Evolutionary conservation across 805 yeast genomes (phyloP), one percentile per base, ranked within the genome.

Genomic region (Saturnispora silvae): DNA sequence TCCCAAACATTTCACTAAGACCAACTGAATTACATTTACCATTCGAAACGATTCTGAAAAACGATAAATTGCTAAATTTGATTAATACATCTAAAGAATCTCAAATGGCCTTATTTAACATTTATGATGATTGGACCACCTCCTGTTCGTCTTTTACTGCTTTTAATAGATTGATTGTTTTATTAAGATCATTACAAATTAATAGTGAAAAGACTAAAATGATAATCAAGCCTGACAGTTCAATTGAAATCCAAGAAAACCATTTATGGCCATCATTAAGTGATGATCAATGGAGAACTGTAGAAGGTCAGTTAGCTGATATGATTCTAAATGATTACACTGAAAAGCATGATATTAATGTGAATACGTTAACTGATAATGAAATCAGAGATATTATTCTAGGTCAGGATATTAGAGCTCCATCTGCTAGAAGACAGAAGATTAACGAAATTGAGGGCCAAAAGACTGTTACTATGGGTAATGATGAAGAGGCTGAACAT

Each of bases 61-160:
- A 89, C 40, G 92, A 81, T 40, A 84, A 83, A 50, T 58, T 92
- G 32, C 72, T 80, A 1, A 84, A 83, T 41, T 64, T 83, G 36
- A 89, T 92, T 8, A 62, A 81, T 58, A 77, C 75, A 46, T 96
- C 97, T 4, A 82, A 79, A 28, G 96, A 86, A 54, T 94, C 96
- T 0, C 89, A 85, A 53, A 83, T 87, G 95, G 83, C 81, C 3
- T 60, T 87, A 40, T 83, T 86, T 62, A 86, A 87, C 52, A 64
- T 92, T 34, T 92, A 85, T 56, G 99, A 92, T 56, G 95, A 92
- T 53, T 92, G 99, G 99, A 63, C 86, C 40, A 71, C 74, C 41
- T 67, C 74, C 1, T 75, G 85, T 28, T 84, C 95, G 0, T 75
- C 95, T 0, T 84, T 79, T 55, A 92, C 98, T 1, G 97, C 97